These are phyloP conservation scores for Dryas alaskensis DNA, from an alignment of 306 rosid genomes.

Conservation along the genomic window DNA sequence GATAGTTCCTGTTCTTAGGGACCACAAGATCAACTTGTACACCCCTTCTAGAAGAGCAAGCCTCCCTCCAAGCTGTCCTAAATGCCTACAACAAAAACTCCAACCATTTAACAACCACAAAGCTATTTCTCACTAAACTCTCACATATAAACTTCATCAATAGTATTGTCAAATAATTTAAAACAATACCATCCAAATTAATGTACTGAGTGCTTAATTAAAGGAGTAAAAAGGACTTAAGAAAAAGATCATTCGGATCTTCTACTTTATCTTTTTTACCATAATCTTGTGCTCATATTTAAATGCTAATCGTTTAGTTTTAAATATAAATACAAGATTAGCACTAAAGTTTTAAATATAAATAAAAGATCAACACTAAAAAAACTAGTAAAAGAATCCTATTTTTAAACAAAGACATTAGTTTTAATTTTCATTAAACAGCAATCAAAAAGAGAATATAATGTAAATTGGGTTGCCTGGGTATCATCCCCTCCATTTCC, in stretches of 20 bases:
- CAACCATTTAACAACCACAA: constrained; percentile 10
- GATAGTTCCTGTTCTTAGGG: constrained; percentile 40
- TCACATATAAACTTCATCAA: not conserved
- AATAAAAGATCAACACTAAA: not conserved
- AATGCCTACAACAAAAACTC: constrained; percentile 46
- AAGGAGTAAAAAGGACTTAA: no score
- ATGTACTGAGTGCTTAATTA: no score
- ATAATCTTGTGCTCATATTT: no score
- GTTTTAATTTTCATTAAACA: no score
- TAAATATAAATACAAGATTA: no score
- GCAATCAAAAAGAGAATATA: not conserved
- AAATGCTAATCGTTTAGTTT: no score
- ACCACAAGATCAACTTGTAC: constrained; percentile 38
- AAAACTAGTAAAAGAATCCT: no score
- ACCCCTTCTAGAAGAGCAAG: constrained; percentile 47
- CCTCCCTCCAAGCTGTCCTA: constrained; percentile 56
- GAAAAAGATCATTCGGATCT: no score
- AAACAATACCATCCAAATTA: not conserved
- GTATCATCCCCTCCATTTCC: constrained; percentile 47
- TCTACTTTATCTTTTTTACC: no score
- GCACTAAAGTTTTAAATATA: not conserved
- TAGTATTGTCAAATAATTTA: not conserved
- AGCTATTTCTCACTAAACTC: not conserved
- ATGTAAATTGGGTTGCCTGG: constrained; percentile 36
- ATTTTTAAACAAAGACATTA: no score